Conservation (phyloP, 1,284 basidiomycete species). For the Heterobasidion irregulare region DNA sequence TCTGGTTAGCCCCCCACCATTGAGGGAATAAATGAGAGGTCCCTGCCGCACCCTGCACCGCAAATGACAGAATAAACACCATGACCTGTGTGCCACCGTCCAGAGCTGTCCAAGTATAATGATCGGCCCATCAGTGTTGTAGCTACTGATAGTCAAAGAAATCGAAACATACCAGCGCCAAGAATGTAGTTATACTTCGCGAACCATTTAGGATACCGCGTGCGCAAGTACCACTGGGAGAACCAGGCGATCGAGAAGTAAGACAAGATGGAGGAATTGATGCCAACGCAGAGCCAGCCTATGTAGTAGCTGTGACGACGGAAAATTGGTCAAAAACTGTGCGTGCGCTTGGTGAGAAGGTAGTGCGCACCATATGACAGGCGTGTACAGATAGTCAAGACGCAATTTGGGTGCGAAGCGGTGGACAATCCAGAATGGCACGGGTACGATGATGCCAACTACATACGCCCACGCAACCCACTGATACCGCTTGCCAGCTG, state of each 20-base stretch:
- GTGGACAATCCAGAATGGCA: slow-evolving; percentile 47
- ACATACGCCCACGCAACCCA: slow-evolving; percentile 29
- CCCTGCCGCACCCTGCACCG: slow-evolving; percentile 52
- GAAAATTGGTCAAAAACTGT: neutral
- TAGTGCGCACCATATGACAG: slow-evolving; percentile 28
- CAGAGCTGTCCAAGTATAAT: neutral
- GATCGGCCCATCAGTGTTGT: too few relatives aligned
- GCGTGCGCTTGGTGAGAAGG: neutral
- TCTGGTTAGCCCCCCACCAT: slow-evolving; percentile 23
- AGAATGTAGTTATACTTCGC: slow-evolving; percentile 53
- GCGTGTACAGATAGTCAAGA: slow-evolving; percentile 38
- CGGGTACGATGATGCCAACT: slow-evolving; percentile 40
- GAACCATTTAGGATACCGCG: slow-evolving; percentile 31
- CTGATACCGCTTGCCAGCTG: slow-evolving; percentile 18
- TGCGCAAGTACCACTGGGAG: slow-evolving; percentile 34
- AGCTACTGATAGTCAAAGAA: too few relatives aligned
- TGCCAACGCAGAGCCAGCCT: slow-evolving; percentile 36
- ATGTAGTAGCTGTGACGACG: slow-evolving; percentile 24
- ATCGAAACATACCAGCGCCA: slow-evolving; percentile 20
- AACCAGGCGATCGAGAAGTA: slow-evolving; percentile 35
- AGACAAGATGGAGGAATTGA: slow-evolving; percentile 39
- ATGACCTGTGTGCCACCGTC: slow-evolving; percentile 15
- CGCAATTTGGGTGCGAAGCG: slow-evolving; percentile 33
- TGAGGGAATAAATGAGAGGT: slow-evolving; percentile 32
- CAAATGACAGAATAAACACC: slow-evolving; percentile 32